Evolutionary conservation across 2,329 filamentous ascomycete genomes (phyloP), one percentile per base, ranked within the genome.

Genomic region (Didymella keratinophila): DNA sequence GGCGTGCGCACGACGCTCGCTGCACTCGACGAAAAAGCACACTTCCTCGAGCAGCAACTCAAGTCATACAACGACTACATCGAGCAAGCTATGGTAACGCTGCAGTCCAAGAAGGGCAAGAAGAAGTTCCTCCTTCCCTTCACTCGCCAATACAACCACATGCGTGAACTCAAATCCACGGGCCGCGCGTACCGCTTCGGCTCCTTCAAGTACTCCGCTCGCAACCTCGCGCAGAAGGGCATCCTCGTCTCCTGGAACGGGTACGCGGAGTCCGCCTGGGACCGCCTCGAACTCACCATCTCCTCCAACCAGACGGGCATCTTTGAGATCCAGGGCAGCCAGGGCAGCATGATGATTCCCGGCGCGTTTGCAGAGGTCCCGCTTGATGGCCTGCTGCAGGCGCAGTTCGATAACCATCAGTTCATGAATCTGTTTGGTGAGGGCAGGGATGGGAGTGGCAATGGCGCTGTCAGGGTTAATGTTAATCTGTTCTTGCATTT

Each of bases 41-140:
- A 88, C 65, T 99, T 96, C 78, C 85, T 99, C 10, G 95, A 99
- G 74, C 90, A 93, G 68, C 95, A 99, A 79, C 87, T 96, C 60
- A 97, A 97, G 83, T 95, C 89, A 65, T 99, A 99, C 80, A 97
- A 99, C 75, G 93, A 99, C 80, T 99, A 99, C 79, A 97, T 99
- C 72, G 96, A 99, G 80, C 93, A 97, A 77, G 94, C 95, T 47
- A 97, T 99, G 92, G 85, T 93, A 60, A 99, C 96, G 4, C 83
- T 99, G 58, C 95, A 98, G 78, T 97, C 91, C 79, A 96, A 97
- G 78, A 97, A 97, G 79, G 93, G 90, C 62, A 96, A 96, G 81
- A 96, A 96, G 78, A 87, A 90, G 52, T 97, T 97, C 83, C 84
- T 97, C 55, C 86, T 99, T 76, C 95, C 95, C 14, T 99, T 99